These are phyloP conservation scores for Ganoderma meredithae DNA, from an alignment of 1,284 basidiomycete genomes.

Conservation along the genomic window DNA sequence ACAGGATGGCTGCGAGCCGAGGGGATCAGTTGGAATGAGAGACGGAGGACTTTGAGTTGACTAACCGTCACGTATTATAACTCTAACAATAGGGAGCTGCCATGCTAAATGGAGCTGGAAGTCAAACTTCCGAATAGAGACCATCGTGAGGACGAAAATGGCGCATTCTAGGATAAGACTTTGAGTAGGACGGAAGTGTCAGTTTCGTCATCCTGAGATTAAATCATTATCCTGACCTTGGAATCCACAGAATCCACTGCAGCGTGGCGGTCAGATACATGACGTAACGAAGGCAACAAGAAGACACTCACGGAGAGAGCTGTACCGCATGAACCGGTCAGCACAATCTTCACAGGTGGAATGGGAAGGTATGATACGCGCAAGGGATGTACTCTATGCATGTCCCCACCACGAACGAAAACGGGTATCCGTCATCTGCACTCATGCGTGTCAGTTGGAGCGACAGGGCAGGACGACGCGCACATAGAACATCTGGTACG, in stretches of 20 bases:
- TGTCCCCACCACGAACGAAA: conserved; percentile 15
- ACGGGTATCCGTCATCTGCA: conserved; percentile 22
- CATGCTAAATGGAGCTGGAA: conserved; percentile 14
- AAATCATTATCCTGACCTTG: conserved; percentile 11
- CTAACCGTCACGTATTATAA: conserved; percentile 31
- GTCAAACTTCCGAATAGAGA: conserved; percentile 23
- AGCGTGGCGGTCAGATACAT: not conserved
- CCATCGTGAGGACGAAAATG: conserved; percentile 28
- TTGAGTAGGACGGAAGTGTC: too few relatives aligned
- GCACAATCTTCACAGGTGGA: not conserved
- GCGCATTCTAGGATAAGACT: conserved; percentile 28
- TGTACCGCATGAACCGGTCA: not conserved
- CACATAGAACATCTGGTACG: not conserved
- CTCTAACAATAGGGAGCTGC: conserved; percentile 19
- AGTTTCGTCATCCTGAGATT: too few relatives aligned
- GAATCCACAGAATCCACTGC: conserved; percentile 21
- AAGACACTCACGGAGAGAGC: conserved; percentile 21
- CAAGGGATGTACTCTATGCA: conserved; percentile 25
- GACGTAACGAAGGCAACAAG: too few relatives aligned
- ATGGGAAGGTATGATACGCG: conserved; percentile 6
- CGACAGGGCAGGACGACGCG: too few relatives aligned
- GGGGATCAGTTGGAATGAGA: not conserved
- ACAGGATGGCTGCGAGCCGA: conserved; percentile 18
- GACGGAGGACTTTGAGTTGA: not conserved
- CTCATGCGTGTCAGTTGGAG: not conserved